Conservation (phyloP, 2,329 filamentous ascomycete genomes). For the Exophiala mesophila region DNA sequence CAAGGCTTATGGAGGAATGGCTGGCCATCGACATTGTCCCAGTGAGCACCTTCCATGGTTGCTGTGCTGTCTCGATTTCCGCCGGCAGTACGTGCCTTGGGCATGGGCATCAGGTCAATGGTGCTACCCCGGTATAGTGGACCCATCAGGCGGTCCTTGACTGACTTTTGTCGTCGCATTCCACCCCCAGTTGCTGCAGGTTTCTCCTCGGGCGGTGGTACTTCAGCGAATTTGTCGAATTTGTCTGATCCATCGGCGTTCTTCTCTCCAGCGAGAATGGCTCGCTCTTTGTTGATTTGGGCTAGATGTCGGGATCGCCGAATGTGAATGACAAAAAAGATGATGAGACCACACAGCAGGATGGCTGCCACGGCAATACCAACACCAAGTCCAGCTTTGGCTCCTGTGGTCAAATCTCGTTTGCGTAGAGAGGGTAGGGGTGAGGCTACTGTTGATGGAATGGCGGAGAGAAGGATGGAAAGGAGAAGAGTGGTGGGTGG, state of each 20-base stretch:
- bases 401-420: slow-evolving; percentile 22
- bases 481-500: slow-evolving; percentile 4
- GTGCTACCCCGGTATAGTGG: slow-evolving; percentile 27
- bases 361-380: slow-evolving; percentile 24
- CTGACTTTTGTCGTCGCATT: slow-evolving; percentile 25
- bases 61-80: slow-evolving; percentile 21
- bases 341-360: slow-evolving; percentile 16
- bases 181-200: slow-evolving; percentile 7
- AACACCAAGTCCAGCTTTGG: slow-evolving; percentile 26
- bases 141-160: slow-evolving; percentile 27
- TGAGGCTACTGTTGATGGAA: slow-evolving; percentile 13
- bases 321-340: slow-evolving; percentile 25
- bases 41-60: slow-evolving; percentile 12
- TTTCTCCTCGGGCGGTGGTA: slow-evolving; percentile 4
- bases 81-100: slow-evolving; percentile 11
- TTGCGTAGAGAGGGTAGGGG: slow-evolving; percentile 20
- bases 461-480: slow-evolving; percentile 9
- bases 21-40: slow-evolving; percentile 14
- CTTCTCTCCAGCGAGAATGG: slow-evolving; percentile 26
- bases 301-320: slow-evolving; percentile 21
- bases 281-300: slow-evolving; percentile 23
- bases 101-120: slow-evolving; percentile 24
- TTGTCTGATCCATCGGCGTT: slow-evolving; percentile 25
- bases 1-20: slow-evolving; percentile 23
- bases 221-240: slow-evolving; percentile 20